A percentile compares a stretch with the other conserved stretches of the same genome.
Evolutionary conservation across 1,284 basidiomycete species (phyloP).

Genomic region (Heterobasidion annosum): DNA sequence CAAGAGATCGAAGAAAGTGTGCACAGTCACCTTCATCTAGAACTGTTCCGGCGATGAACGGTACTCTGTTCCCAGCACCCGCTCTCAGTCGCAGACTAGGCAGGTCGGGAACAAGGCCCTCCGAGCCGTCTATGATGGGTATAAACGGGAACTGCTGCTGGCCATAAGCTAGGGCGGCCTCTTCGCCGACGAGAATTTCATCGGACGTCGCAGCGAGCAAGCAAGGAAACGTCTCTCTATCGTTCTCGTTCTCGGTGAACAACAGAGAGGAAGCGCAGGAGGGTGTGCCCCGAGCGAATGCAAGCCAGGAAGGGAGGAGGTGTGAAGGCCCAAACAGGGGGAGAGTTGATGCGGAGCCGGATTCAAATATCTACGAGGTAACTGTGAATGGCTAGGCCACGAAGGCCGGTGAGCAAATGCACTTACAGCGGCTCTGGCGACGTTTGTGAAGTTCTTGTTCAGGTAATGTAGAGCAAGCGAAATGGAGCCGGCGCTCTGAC

Average conservation of each 20-base stretch:
- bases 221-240: conserved; percentile 29
- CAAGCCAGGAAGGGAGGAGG: conserved; percentile 29
- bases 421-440: conserved; percentile 35
- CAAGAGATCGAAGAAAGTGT: not conserved
- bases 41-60: conserved; percentile 39
- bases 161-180: conserved; percentile 10
- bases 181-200: conserved; percentile 24
- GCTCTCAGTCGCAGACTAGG: conserved; percentile 26
- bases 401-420: not conserved
- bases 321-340: conserved; percentile 20
- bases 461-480: conserved; percentile 33
- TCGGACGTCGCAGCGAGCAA: conserved; percentile 25
- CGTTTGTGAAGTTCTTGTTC: conserved; percentile 23
- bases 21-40: conserved; percentile 33
- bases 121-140: conserved; percentile 32
- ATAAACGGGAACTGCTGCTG: conserved; percentile 26
- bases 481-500: conserved; percentile 44
- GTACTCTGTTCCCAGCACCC: conserved; percentile 25
- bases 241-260: conserved; percentile 14
- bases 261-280: conserved; percentile 21
- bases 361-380: conserved; percentile 32
- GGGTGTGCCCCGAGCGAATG: conserved; percentile 28
- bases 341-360: conserved; percentile 26
- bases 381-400: not conserved
- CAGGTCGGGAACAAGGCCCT: conserved; percentile 32